These are phyloP conservation scores for Butyriboletus appendiculatus DNA, from an alignment of 1,284 basidiomycete species.

Conservation along the genomic window DNA sequence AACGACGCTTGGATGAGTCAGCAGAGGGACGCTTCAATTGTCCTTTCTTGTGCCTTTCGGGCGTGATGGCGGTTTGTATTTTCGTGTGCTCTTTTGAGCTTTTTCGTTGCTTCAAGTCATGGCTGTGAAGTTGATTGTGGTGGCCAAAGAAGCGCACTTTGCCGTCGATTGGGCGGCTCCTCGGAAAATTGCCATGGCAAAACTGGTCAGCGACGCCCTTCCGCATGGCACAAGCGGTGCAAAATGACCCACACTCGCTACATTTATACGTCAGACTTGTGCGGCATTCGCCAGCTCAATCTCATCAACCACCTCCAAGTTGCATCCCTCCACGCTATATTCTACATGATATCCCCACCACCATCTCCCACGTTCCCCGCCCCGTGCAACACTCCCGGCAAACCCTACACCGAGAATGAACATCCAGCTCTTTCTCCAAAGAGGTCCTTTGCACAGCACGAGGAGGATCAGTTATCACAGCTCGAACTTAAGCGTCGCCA, in stretches of 20 bases:
- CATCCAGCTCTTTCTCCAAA: conserved; percentile 22
- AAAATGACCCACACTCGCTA: conserved; percentile 17
- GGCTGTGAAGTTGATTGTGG: not conserved
- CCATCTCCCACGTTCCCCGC: conserved; percentile 7
- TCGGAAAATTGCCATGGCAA: conserved; percentile 3
- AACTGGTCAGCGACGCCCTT: conserved; percentile 5
- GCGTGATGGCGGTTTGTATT: not conserved
- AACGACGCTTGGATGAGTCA: conserved; percentile 13
- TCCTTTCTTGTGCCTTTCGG: conserved; percentile 5
- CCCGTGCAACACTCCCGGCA: conserved; percentile 1
- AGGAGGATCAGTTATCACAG: conserved; percentile 15
- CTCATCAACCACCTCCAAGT: conserved; percentile 17
- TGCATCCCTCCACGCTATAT: conserved; percentile 5
- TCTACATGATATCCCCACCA: conserved; percentile 27
- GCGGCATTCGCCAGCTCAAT: conserved; percentile 11
- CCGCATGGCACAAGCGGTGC: conserved; percentile 31
- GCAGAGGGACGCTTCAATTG: conserved; percentile 3
- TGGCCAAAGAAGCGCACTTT: not conserved
- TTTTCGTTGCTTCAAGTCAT: not conserved
- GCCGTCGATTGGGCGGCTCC: not conserved
- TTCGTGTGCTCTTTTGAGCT: conserved; percentile 9
- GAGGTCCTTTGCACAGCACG: conserved; percentile 21
- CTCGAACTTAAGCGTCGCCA: conserved; percentile 24
- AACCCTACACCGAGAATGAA: conserved; percentile 12
- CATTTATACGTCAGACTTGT: conserved; percentile 28